Evolutionary conservation across 2,329 filamentous ascomycete species (phyloP).

Genomic region (Colletotrichum endophyticum): DNA sequence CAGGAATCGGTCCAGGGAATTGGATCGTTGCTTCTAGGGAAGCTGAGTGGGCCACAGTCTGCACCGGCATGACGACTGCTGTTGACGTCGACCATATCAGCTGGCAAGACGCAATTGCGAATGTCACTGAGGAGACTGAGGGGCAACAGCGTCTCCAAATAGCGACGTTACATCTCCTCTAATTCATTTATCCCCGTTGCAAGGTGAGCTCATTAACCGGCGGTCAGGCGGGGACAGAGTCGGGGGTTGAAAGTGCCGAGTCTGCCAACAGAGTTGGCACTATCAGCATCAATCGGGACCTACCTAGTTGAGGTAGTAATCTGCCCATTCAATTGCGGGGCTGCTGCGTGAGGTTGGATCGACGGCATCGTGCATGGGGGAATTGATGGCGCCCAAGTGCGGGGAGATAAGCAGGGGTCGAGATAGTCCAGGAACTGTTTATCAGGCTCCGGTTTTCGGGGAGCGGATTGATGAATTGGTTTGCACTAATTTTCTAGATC

Average conservation of each 20-base stretch:
- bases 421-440: neutral
- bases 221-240: neutral
- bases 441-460: neutral
- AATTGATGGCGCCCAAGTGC: neutral
- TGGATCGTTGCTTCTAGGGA: neutral
- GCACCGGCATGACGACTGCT: neutral
- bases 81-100: neutral
- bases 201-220: neutral
- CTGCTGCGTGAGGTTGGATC: neutral
- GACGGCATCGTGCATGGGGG: neutral
- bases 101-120: neutral
- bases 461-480: neutral
- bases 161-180: constrained; percentile 13
- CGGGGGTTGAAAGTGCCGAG: neutral
- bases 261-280: neutral
- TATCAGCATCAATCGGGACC: neutral
- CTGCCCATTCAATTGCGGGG: neutral
- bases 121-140: neutral
- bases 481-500: neutral
- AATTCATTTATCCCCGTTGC: neutral
- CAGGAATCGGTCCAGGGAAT: too few species aligned
- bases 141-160: neutral
- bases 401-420: constrained; percentile 18
- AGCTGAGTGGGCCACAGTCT: neutral
- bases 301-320: neutral